Base-by-base conservation (phyloP, 2,329 filamentous ascomycete species). In the Aspergillus candidus region DNA sequence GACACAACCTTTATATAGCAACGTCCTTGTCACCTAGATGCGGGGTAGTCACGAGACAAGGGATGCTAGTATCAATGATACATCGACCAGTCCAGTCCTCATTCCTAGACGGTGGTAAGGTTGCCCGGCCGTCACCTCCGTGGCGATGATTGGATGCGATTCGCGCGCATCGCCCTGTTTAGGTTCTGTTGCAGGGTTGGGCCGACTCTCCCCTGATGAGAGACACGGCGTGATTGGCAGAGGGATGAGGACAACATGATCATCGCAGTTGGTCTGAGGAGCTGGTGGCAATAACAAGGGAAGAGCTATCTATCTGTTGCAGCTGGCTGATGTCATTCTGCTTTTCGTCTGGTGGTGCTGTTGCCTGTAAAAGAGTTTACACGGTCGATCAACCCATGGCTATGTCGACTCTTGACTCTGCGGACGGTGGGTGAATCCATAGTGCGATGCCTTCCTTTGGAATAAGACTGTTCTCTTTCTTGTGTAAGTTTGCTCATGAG, bases 11-110 rank as follows among this genome's bases (percentile, higher is more conserved):
- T 51, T 53, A 51, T 54, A 54, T 54, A 39, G 15, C 29, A 27
- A 48, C 31, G 30, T 37, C 30, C 29, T 32, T 44, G 49, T 47
- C 43, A 41, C 43, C 46, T 14, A 39, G 43, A 49, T 49, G 52
- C 52, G 52, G 52, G 52, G 52, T 54, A 53, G 52, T 54, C 52
- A 53, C 46, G 41, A 46, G 50, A 53, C 44, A 40, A 14, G 22
- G 30, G 29, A 14, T 35, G 14, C 14, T 11, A 35, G 14, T 38
- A 37, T 41, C 38, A 32, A 36, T 13, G 15, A 40, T 40, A 31
- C 32, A 32, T 27, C 31, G 15, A 30, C 13, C 34, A 29, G 32
- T 38, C 27, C 34, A 46, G 14, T 27, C 22, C 22, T 27, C 22
- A 27, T 10, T 27, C 22, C 29, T 37, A 7, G n/a, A 43, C 14